phyloP scores from a whole-genome alignment of 2,329 filamentous ascomycete genomes.

The Hypoxylon sp. region DNA sequence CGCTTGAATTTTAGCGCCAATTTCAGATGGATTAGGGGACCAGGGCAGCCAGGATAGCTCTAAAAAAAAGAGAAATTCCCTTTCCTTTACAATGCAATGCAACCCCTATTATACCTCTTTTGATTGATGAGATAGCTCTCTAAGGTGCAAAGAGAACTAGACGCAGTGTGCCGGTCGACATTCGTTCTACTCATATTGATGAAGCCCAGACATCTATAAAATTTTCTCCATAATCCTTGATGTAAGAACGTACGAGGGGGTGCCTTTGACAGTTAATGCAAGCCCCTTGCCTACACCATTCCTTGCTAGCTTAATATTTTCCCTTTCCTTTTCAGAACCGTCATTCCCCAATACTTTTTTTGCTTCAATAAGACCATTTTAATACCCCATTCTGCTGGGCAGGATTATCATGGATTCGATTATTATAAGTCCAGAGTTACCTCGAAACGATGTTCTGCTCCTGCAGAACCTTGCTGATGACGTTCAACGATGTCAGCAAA shows the following conservation, averaged over 20 bases:
- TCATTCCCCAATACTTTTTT: slow-evolving; percentile 17
- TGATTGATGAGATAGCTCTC: neutral
- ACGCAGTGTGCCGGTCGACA: neutral
- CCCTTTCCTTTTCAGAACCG: slow-evolving; percentile 11
- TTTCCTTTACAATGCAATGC: slow-evolving; percentile 3
- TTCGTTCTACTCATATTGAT: slow-evolving; percentile 1
- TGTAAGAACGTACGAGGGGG: slow-evolving; percentile 2
- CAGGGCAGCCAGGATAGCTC: slow-evolving; percentile 10
- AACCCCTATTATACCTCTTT: slow-evolving; percentile 18
- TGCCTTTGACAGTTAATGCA: slow-evolving; percentile 14
- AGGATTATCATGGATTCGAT: slow-evolving; percentile 41
- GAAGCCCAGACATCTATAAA: neutral
- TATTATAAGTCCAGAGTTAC: slow-evolving; percentile 58
- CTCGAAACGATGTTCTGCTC: slow-evolving; percentile 59
- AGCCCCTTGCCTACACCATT: slow-evolving; percentile 35
- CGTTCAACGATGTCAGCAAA: slow-evolving; percentile 51
- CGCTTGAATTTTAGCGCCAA: slow-evolving; percentile 31
- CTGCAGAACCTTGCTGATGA: slow-evolving; percentile 59
- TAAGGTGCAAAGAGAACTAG: neutral
- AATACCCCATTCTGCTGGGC: slow-evolving; percentile 27
- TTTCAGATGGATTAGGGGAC: slow-evolving; percentile 22
- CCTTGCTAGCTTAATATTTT: slow-evolving; percentile 24
- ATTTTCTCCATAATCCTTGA: slow-evolving; percentile 10
- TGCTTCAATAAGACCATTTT: slow-evolving; percentile 5
- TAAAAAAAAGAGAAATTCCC: slow-evolving; percentile 17